Base-by-base conservation (phyloP, 495 filamentous ascomycete genomes). In the Penicillium angulare region DNA sequence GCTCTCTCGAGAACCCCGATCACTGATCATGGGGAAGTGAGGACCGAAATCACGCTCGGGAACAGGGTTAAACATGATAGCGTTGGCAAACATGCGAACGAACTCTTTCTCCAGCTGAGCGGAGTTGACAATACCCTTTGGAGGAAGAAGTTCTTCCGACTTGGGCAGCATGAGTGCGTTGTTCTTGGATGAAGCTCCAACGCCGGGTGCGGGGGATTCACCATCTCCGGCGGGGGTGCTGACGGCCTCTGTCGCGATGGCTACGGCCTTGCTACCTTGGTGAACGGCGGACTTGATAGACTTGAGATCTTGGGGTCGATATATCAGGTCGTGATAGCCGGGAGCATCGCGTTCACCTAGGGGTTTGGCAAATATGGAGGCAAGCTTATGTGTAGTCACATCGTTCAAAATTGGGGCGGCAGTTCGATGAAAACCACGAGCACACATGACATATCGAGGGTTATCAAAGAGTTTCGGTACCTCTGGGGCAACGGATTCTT, bases 41-140 rank as follows among this genome's bases (percentile, higher is more conserved):
- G 77, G 80, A 0, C 86, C 86, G 31, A 88, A 81, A 0, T 86
- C 86, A 31, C 87, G 84, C 32, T 79, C 69, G 0, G 86, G 80
- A 50, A 89, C 82, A 0, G 86, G 82, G 55, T 97, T 98, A 78
- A 90, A 98, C 93, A 97, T 97, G 61, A 96, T 84, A 12, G 92
- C 92, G 60, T 98, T 98, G 43, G 89, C 86, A 61, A 97, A 97
- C 87, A 97, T 96, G 57, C 92, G 88, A 54, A 93, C 90, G n/a
- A 98, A 68, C 63, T 97, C 92, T 55, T 92, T 90, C 63, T 98
- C 93, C 12, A 98, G 75, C 64, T 98, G 93, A 3, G 85, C 80
- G n/a, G 85, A 88, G 69, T 97, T 98, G 64, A 98, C 88, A 50
- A 98, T 95, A 5, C 84, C 90, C 58, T 86, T 88, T 2, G 93